phyloP scores from a whole-genome alignment of 495 filamentous ascomycete species.

The Annulohypoxylon stygium region DNA sequence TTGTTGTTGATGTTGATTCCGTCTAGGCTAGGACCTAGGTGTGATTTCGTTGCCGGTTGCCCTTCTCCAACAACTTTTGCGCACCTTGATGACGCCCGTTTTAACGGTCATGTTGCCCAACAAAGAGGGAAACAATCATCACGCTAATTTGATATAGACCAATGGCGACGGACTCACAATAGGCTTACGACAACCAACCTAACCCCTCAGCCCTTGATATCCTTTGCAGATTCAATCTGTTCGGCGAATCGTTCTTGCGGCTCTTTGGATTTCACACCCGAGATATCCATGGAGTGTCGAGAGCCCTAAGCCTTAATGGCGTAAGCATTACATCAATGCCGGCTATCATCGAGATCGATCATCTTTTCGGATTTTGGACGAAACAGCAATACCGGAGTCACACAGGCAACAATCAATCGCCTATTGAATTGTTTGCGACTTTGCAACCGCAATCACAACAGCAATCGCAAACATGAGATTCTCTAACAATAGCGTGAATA shows the following conservation, averaged over 20 bases:
- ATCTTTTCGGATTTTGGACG: not conserved
- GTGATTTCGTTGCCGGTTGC: not conserved
- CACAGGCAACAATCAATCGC: not conserved
- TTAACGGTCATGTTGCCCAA: constrained; percentile 13
- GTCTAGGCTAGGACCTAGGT: not conserved
- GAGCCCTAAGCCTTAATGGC: not conserved
- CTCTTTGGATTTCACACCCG: constrained; percentile 1
- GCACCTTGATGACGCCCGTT: constrained; percentile 9
- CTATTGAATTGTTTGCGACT: not conserved
- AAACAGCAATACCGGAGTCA: not conserved
- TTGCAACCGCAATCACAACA: not conserved
- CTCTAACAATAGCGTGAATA: not conserved
- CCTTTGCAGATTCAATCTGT: not conserved
- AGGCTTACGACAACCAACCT: constrained; percentile 18
- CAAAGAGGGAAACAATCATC: not conserved
- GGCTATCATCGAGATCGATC: constrained; percentile 13
- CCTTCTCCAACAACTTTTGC: constrained; percentile 9
- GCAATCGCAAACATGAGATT: not conserved
- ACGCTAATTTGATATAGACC: not conserved
- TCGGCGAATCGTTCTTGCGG: constrained; percentile 6
- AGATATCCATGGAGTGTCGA: not conserved
- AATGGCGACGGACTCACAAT: not conserved
- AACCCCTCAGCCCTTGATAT: not conserved
- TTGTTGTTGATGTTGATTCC: not conserved
- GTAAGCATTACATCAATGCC: constrained; percentile 10